Evolutionary conservation across 129 eudicot species (phyloP), one percentile per base, ranked within the genome.

Genomic region (Arctium minus): DNA sequence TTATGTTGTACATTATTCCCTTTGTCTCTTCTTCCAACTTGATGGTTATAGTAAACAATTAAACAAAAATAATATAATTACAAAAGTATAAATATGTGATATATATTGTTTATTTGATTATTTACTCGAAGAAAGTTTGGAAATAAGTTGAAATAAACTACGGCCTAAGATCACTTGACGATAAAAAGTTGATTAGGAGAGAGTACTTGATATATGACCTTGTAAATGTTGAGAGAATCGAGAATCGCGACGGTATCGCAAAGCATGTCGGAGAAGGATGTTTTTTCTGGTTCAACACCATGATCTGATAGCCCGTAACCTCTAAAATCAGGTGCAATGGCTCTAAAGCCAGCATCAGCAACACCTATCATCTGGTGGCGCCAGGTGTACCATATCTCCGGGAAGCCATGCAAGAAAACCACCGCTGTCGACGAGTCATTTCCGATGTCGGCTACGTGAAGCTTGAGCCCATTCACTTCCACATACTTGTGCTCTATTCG

Each of bases 331-430:
- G 80, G 80, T 29, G 85, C 85, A 36, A 86, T 79, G 11, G 86
- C 87, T 53, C 79, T 69, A 72, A 65, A 86, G 0, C 89, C 89
- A 38, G 87, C 84, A 10, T 75, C 11, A 38, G 89, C 85, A 2
- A 83, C 79, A 17, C 75, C 81, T 56, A 79, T 33, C 89, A 86
- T 83, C 65, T 86, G 89, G 79, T 83, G 81, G 27, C 87, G 87
- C 89, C 89, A 86, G 2, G 87, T 68, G 85, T 86, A 86, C 89
- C 89, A 86, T 79, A 86, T 86, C 67, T 86, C 89, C 2, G 89
- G 89, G 32, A 86, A 86, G 11, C 89, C 86, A 5, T 86, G 84
- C 5, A 86, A 82, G 30, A 86, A 86, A 40, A 86, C 78, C 40
- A 86, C 86, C 31, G 72, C 68, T 17, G 65, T 36, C 12, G 85